A percentile compares a stretch with the other conserved stretches of the same genome.
These are phyloP conservation scores for Wolfiporia cocos DNA, from an alignment of 1,284 basidiomycete genomes.

Conservation along the genomic window DNA sequence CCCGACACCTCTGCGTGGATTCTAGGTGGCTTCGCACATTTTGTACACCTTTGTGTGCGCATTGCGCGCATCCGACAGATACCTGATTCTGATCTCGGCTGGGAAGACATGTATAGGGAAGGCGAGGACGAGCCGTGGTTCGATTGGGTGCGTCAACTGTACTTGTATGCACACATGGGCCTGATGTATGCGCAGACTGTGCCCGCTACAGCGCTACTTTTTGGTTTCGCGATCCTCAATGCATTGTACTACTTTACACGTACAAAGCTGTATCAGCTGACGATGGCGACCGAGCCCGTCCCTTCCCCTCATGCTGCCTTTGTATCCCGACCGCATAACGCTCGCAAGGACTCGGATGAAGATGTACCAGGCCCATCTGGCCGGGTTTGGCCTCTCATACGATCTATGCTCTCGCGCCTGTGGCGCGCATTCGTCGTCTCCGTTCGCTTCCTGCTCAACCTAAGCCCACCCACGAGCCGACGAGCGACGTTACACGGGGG, in stretches of 20 bases:
- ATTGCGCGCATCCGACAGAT: constrained; percentile 49
- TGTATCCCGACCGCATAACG: constrained; percentile 34
- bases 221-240: constrained; percentile 48
- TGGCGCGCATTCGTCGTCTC: constrained; percentile 48
- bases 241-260: constrained; percentile 61
- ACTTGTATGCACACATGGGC: too few relatives aligned
- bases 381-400: constrained; percentile 23
- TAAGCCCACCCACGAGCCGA: constrained; percentile 43
- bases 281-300: constrained; percentile 52
- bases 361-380: constrained; percentile 32
- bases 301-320: constrained; percentile 63
- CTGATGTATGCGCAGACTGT: constrained; percentile 40
- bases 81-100: constrained; percentile 61
- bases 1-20: constrained; percentile 58
- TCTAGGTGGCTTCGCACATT: constrained; percentile 58
- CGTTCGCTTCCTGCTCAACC: constrained; percentile 63
- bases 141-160: constrained; percentile 58
- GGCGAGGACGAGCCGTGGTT: constrained; percentile 63
- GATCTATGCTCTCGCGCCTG: constrained; percentile 23
- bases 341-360: constrained; percentile 14
- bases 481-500: constrained; percentile 24
- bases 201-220: constrained; percentile 47
- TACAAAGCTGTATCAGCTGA: constrained; percentile 60
- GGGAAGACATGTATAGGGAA: constrained; percentile 72
- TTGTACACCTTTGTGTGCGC: constrained; percentile 59